Evolutionary conservation across 228 moss, liverwort and hornwort genomes (phyloP).

Genomic region (Sphagnum magellanicum): DNA sequence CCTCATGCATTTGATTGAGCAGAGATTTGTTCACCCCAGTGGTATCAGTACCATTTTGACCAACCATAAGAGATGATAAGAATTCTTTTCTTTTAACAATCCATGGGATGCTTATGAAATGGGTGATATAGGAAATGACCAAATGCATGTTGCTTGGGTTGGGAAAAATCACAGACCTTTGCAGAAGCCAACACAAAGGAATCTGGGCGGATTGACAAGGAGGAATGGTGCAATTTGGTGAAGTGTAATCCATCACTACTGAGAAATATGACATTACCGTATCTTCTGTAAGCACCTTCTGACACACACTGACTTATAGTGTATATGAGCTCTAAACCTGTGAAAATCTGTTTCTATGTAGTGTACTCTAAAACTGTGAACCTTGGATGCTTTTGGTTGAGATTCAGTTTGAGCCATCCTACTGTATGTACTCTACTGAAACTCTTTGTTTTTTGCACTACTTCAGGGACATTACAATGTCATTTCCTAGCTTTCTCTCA

Average conservation of each 20-base stretch:
- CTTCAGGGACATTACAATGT: constrained; percentile 57
- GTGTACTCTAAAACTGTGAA: neutral
- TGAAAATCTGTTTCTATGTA: neutral
- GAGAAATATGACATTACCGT: constrained; percentile 84
- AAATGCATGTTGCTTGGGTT: neutral
- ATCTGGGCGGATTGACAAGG: constrained; percentile 71
- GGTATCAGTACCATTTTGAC: neutral
- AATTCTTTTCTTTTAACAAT: neutral
- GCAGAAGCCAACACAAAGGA: constrained; percentile 68
- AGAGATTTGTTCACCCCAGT: too few relatives aligned
- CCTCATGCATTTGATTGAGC: too few relatives aligned
- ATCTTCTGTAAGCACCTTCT: constrained; percentile 9
- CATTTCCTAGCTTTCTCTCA: constrained; percentile 70
- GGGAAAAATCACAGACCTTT: constrained; percentile 50
- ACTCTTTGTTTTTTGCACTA: neutral
- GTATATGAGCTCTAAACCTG: neutral
- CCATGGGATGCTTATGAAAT: neutral
- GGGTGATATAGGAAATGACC: neutral
- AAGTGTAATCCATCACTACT: constrained; percentile 49
- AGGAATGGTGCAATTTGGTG: constrained; percentile 74
- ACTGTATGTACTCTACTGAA: neutral
- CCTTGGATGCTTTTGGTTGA: neutral
- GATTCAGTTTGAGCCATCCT: neutral
- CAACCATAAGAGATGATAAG: neutral
- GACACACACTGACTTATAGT: neutral